A percentile compares a stretch with the other conserved stretches of the same genome.
Evolutionary conservation across 2,329 filamentous ascomycete genomes (phyloP).

Genomic region (Pseudogymnoascus sp.): DNA sequence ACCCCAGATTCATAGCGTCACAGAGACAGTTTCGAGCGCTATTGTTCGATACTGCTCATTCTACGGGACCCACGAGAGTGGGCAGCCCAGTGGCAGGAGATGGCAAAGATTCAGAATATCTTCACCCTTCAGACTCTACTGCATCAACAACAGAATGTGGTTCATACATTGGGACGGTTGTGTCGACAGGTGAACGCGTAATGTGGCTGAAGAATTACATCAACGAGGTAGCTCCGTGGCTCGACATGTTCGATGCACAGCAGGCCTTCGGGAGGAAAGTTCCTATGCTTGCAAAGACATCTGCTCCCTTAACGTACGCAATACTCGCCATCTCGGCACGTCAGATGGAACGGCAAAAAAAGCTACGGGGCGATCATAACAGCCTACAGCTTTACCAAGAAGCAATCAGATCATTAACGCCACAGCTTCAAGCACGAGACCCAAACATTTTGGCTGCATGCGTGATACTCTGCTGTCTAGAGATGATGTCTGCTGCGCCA

Average conservation of each 20-base stretch:
- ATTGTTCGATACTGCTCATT: slow-evolving; percentile 31
- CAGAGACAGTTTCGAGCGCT: slow-evolving; percentile 38
- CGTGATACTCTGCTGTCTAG: too few relatives aligned
- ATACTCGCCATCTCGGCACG: slow-evolving; percentile 47
- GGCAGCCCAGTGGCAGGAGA: slow-evolving; percentile 24
- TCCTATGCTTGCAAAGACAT: slow-evolving; percentile 40
- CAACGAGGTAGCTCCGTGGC: slow-evolving; percentile 44
- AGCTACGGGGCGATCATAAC: too few relatives aligned
- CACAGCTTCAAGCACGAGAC: too few relatives aligned
- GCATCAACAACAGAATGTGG: slow-evolving; percentile 4
- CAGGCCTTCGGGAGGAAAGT: slow-evolving; percentile 46
- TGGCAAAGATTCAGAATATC: too few relatives aligned
- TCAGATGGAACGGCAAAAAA: slow-evolving; percentile 39
- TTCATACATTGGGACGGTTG: background rate
- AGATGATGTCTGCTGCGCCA: too few relatives aligned
- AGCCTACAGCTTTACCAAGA: too few relatives aligned
- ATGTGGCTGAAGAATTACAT: slow-evolving; percentile 43
- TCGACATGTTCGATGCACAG: slow-evolving; percentile 50
- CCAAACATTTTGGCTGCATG: too few relatives aligned
- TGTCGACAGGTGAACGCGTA: slow-evolving; percentile 24
- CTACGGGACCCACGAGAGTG: slow-evolving; percentile 26
- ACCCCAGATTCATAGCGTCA: slow-evolving; percentile 39
- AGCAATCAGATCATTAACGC: too few relatives aligned
- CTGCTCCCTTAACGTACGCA: slow-evolving; percentile 40
- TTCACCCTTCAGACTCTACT: background rate